Evolutionary conservation across 2,329 filamentous ascomycete species (phyloP).

Genomic region (Gremmenia infestans): DNA sequence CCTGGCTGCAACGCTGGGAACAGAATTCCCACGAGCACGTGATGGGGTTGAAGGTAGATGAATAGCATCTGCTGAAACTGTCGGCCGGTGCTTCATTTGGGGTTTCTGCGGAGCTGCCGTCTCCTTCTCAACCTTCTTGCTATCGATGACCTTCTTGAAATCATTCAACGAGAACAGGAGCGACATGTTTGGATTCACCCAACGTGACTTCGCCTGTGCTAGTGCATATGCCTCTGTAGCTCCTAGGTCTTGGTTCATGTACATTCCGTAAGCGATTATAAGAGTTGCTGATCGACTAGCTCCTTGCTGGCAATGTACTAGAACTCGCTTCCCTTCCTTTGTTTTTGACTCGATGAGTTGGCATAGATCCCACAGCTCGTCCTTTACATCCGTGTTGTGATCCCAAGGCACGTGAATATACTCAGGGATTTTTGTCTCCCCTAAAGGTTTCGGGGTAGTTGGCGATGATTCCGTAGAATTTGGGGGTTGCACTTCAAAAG

Average conservation of each 20-base stretch:
- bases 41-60: constrained; percentile 40
- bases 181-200: constrained; percentile 91
- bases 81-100: constrained; percentile 55
- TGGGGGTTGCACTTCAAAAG: constrained; percentile 50
- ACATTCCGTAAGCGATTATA: constrained; percentile 81
- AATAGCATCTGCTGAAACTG: constrained; percentile 52
- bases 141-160: constrained; percentile 61
- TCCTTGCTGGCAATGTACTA: constrained; percentile 82
- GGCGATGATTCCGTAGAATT: constrained; percentile 35
- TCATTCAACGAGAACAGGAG: constrained; percentile 86
- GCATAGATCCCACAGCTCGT: constrained; percentile 69
- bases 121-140: constrained; percentile 40
- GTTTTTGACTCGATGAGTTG: constrained; percentile 70
- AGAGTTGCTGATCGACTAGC: constrained; percentile 80
- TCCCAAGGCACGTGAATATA: constrained; percentile 88
- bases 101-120: constrained; percentile 42
- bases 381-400: constrained; percentile 80
- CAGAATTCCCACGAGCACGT: constrained; percentile 49
- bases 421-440: constrained; percentile 55
- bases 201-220: constrained; percentile 74
- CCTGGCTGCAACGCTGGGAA: constrained; percentile 35
- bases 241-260: constrained; percentile 68
- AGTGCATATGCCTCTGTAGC: constrained; percentile 81
- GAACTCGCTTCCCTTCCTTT: constrained; percentile 68
- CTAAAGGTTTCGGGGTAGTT: constrained; percentile 52